Evolutionary conservation across 2,329 filamentous ascomycete genomes (phyloP), one percentile per base, ranked within the genome.

Genomic region (Colletotrichum eleusines): DNA sequence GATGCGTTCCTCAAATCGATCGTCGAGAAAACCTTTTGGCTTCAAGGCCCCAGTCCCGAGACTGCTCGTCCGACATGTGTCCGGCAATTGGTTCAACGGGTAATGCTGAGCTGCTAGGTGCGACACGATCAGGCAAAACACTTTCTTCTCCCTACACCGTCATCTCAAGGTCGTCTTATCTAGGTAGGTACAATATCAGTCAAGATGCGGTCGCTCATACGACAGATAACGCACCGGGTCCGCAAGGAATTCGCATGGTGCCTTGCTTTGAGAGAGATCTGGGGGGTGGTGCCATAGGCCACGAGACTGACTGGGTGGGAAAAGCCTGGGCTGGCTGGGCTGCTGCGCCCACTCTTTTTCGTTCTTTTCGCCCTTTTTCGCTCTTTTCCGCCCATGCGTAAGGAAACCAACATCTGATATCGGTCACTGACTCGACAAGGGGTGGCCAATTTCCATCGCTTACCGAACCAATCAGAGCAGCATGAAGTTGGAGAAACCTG

Each of bases 321-420:
- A 35, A 40, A 54, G 50, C 20, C 50, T 20, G 9, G 28, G 26
- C 28, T 46, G 20, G 7, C 40, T 23, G n/a, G n/a, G n/a, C n/a
- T 46, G 31, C 31, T 46, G 18, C 31, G 44, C 59, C 59, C 59
- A 28, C 59, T 62, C 59, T 61, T 46, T 44, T 59, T 46, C 44
- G 44, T n/a, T 6, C 8, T 46, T 38, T 28, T 42, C 44, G 28
- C 58, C 35, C 58, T 20, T 54, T n/a, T 51, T 50, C 46, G 46
- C 44, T 48, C 20, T 18, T 51, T n/a, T 23, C 1, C 53, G 53
- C 31, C 59, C 44, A 50, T 57, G 59, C 59, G 35, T 44, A 62
- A 66, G 57, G 59, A 71, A 71, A 63, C 61, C 38, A 77, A 74
- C 78, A 76, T 80, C 78, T 81, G 79, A 81, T 81, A 81, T 81